Evolutionary conservation across 2,329 filamentous ascomycete species (phyloP).

Genomic region (Aspergillus sp.): DNA sequence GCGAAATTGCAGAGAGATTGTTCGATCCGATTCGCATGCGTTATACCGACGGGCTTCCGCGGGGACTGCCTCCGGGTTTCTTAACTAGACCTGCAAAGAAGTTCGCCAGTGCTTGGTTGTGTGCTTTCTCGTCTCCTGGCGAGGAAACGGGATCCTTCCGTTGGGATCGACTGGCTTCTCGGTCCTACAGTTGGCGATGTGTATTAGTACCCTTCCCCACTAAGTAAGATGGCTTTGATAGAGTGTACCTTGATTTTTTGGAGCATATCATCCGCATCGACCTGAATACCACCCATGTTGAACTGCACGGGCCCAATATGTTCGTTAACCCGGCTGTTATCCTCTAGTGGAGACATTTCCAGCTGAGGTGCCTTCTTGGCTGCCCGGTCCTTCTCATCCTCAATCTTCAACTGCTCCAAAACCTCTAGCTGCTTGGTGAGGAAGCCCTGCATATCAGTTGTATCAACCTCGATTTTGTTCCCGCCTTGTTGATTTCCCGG

Average conservation of each 20-base stretch:
- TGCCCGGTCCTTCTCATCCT: conserved; percentile 51
- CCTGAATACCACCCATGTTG: conserved; percentile 96
- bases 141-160: conserved; percentile 34
- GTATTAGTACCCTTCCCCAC: conserved; percentile 10
- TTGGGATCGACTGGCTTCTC: conserved; percentile 42
- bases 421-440: conserved; percentile 71
- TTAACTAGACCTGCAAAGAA: conserved; percentile 63
- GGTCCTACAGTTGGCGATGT: conserved; percentile 33
- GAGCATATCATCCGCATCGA: conserved; percentile 91
- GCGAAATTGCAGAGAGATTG: background rate
- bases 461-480: conserved; percentile 58
- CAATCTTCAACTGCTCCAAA: conserved; percentile 64
- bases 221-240: background rate
- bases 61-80: conserved; percentile 43
- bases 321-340: conserved; percentile 58
- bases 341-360: conserved; percentile 38
- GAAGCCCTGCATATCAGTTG: conserved; percentile 76
- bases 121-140: conserved; percentile 49
- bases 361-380: conserved; percentile 34
- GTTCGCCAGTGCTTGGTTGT: conserved; percentile 59
- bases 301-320: conserved; percentile 95
- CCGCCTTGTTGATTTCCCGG: conserved; percentile 47
- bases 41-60: conserved; percentile 37
- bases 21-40: background rate
- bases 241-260: conserved; percentile 72